These are phyloP conservation scores for Pharus latifolius DNA, from an alignment of 176 grass and related monocot species.

Conservation along the genomic window DNA sequence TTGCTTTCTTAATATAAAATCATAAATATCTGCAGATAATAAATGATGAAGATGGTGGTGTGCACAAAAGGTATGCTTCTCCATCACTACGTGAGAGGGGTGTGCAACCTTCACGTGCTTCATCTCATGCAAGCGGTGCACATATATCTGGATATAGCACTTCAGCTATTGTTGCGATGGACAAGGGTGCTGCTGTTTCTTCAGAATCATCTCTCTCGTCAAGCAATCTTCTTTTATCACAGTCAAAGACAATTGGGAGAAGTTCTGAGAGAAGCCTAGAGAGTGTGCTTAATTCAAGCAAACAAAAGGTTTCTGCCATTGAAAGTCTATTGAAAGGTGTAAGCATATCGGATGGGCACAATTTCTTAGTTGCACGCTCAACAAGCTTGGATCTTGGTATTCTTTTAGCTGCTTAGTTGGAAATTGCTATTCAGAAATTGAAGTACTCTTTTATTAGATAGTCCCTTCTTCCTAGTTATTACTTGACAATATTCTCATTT, in stretches of 20 bases:
- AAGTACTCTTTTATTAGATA: background rate
- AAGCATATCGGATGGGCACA: slow-evolving; percentile 60
- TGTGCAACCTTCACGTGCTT: slow-evolving; percentile 40
- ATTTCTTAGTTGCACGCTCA: slow-evolving; percentile 52
- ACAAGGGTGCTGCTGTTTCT: slow-evolving; percentile 67
- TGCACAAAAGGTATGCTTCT: slow-evolving; percentile 91
- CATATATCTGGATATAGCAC: slow-evolving; percentile 74
- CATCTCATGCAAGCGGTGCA: slow-evolving; percentile 48
- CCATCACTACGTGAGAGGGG: slow-evolving; percentile 86
- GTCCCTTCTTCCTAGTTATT: background rate
- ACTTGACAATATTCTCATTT: background rate
- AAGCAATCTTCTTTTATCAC: slow-evolving; percentile 53
- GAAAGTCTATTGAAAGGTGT: slow-evolving; percentile 96
- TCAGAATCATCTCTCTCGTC: slow-evolving; percentile 64
- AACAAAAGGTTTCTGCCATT: slow-evolving; percentile 98
- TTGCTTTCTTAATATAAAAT: slow-evolving; percentile 6
- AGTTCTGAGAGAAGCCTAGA: slow-evolving; percentile 81
- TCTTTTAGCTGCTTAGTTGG: slow-evolving; percentile 21
- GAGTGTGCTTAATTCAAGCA: slow-evolving; percentile 87
- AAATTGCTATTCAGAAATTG: slow-evolving; percentile 23
- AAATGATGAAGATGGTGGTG: slow-evolving; percentile 94
- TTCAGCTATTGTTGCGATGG: slow-evolving; percentile 95
- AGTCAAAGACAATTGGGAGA: slow-evolving; percentile 57
- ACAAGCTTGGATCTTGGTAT: slow-evolving; percentile 98
- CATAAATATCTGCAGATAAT: slow-evolving; percentile 48